Evolutionary conservation across 2,329 filamentous ascomycete species (phyloP).

Genomic region (Nothopassalora personata): DNA sequence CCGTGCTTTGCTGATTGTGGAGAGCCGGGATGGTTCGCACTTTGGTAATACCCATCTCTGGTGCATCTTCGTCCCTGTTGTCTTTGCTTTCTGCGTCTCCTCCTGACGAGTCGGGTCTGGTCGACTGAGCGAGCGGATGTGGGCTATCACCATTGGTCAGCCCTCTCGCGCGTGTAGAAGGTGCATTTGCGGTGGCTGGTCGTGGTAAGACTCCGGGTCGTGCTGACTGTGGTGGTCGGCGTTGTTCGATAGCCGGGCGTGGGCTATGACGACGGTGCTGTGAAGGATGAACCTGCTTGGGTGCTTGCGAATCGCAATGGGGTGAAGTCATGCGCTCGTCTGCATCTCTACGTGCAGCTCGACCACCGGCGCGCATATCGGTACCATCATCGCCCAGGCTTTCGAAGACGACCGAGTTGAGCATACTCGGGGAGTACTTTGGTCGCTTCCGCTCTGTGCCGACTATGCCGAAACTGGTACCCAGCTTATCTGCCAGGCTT

Average conservation of each 20-base stretch:
- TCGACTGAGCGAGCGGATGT: conserved; percentile 32
- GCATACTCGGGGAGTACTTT: conserved; percentile 54
- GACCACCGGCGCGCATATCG: conserved; percentile 29
- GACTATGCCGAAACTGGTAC: conserved; percentile 96
- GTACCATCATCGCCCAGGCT: conserved; percentile 39
- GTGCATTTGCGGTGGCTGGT: conserved; percentile 17
- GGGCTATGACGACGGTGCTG: conserved; percentile 12
- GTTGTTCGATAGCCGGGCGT: conserved; percentile 14
- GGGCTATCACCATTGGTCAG: conserved; percentile 24
- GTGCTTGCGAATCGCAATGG: conserved; percentile 10
- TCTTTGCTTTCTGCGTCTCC: conserved; percentile 10
- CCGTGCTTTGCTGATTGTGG: conserved; percentile 16
- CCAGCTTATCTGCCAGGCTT: conserved; percentile 87
- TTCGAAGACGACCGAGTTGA: conserved; percentile 69
- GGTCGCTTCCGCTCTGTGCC: conserved; percentile 67
- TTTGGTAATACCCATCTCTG: conserved; percentile 14
- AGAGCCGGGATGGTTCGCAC: conserved; percentile 26
- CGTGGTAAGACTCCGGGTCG: conserved; percentile 12
- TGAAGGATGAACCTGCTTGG: conserved; percentile 28
- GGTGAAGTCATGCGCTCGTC: conserved; percentile 15
- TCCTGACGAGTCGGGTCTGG: conserved; percentile 26
- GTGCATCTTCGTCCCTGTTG: not conserved
- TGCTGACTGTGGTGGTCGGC: not conserved
- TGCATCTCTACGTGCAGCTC: conserved; percentile 12
- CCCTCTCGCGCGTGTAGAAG: conserved; percentile 17